phyloP scores from a whole-genome alignment of 2,329 filamentous ascomycete genomes.

The Microsporum canis region DNA sequence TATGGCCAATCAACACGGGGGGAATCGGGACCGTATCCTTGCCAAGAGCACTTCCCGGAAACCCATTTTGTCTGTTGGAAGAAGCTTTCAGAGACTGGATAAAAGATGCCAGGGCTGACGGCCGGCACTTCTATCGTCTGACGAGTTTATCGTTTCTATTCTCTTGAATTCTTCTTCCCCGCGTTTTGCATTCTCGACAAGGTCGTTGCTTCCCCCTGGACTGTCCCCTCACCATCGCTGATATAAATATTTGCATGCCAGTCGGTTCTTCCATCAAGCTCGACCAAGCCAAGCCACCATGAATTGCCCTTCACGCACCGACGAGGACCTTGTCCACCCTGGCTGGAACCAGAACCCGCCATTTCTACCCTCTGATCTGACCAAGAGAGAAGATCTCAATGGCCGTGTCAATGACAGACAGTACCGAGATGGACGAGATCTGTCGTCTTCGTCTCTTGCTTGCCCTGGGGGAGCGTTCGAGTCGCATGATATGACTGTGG shows the following conservation, averaged over 20 bases:
- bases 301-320: constrained; percentile 47
- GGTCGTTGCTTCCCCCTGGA: background rate
- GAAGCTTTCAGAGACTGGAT: background rate
- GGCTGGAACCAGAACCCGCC: constrained; percentile 46
- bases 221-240: background rate
- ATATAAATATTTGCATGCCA: background rate
- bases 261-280: no score
- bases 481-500: constrained; percentile 6
- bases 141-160: background rate
- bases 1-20: constrained; percentile 1
- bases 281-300: constrained; percentile 23
- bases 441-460: constrained; percentile 1
- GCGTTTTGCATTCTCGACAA: background rate
- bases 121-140: background rate
- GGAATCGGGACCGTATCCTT: constrained; percentile 1
- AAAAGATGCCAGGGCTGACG: background rate
- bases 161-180: background rate
- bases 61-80: background rate
- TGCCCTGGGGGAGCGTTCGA: constrained; percentile 8
- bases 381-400: constrained; percentile 46
- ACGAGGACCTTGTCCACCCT: constrained; percentile 35
- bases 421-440: constrained; percentile 18
- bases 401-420: constrained; percentile 44
- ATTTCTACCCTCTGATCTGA: constrained; percentile 38
- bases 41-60: constrained; percentile 1